These are phyloP conservation scores for Colletotrichum tanaceti DNA, from an alignment of 2,329 filamentous ascomycete genomes.

Conservation along the genomic window DNA sequence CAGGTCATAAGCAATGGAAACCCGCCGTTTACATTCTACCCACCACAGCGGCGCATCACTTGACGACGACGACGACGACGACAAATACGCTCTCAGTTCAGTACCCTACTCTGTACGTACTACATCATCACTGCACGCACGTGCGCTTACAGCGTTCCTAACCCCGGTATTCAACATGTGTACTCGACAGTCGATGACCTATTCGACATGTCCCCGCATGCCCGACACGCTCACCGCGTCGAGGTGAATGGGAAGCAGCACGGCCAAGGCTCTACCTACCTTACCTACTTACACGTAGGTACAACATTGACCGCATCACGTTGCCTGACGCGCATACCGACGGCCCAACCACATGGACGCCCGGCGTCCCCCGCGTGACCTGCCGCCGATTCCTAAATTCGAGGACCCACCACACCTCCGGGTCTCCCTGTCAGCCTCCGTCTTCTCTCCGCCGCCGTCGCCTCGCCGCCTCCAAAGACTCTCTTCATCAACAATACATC, in stretches of 20 bases:
- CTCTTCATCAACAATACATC: slow-evolving; percentile 20
- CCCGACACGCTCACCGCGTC: not conserved
- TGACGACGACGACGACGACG: not conserved
- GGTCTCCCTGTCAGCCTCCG: slow-evolving; percentile 26
- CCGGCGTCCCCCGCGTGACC: slow-evolving; percentile 31
- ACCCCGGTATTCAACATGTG: not conserved
- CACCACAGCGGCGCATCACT: not conserved
- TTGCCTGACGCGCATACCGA: slow-evolving; percentile 40
- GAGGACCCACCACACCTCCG: slow-evolving; percentile 29
- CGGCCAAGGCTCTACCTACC: no score
- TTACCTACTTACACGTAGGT: no score
- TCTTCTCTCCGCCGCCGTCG: slow-evolving; percentile 14
- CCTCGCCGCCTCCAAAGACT: slow-evolving; percentile 17
- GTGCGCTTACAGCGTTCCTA: not conserved
- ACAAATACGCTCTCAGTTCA: not conserved
- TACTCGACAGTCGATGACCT: no score
- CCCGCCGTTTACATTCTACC: no score
- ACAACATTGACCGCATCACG: no score
- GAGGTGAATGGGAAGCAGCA: not conserved
- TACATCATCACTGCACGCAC: not conserved
- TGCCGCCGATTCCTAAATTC: slow-evolving; percentile 35
- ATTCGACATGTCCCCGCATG: no score
- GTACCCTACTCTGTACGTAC: no score
- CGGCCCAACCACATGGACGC: slow-evolving; percentile 12
- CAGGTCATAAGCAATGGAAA: no score